Percentiles rank a stretch among this genome's conserved stretches.
phyloP scores from a whole-genome alignment of 768 basidiomycete genomes.

The Termitomyces sp. region DNA sequence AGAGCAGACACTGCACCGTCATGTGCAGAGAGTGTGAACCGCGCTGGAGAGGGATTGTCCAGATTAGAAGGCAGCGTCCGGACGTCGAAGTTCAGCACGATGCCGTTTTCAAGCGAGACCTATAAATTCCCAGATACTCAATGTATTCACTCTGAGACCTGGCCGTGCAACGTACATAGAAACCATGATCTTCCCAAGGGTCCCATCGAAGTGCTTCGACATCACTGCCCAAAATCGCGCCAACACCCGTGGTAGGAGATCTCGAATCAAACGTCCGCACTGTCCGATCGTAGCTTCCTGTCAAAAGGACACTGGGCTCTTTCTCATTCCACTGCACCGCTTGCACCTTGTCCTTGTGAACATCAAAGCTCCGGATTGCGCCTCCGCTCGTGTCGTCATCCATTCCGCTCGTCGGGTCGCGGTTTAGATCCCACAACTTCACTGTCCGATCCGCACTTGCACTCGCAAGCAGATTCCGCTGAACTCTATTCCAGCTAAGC shows the following conservation, averaged over 20 bases:
- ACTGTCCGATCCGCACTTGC: conserved; percentile 94
- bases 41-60: conserved; percentile 57
- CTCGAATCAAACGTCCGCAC: conserved; percentile 93
- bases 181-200: conserved; percentile 83
- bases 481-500: conserved; percentile 87
- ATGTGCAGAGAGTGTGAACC: conserved; percentile 91
- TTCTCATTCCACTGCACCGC: conserved; percentile 92
- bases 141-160: background rate
- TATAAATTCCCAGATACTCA: conserved; percentile 22
- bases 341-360: conserved; percentile 94
- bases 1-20: conserved; percentile 86
- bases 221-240: conserved; percentile 83
- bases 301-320: conserved; percentile 85
- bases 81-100: conserved; percentile 89
- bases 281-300: conserved; percentile 91
- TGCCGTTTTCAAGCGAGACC: conserved; percentile 94
- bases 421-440: conserved; percentile 93
- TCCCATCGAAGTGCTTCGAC: conserved; percentile 96
- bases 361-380: conserved; percentile 81
- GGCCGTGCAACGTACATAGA: conserved; percentile 58
- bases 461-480: conserved; percentile 88
- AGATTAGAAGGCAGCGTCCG: conserved; percentile 72
- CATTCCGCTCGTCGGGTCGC: conserved; percentile 43
- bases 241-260: conserved; percentile 75
- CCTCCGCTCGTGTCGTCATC: conserved; percentile 41